These are phyloP conservation scores for Posidonia australis DNA, from an alignment of 106 monocot species.

Conservation along the genomic window DNA sequence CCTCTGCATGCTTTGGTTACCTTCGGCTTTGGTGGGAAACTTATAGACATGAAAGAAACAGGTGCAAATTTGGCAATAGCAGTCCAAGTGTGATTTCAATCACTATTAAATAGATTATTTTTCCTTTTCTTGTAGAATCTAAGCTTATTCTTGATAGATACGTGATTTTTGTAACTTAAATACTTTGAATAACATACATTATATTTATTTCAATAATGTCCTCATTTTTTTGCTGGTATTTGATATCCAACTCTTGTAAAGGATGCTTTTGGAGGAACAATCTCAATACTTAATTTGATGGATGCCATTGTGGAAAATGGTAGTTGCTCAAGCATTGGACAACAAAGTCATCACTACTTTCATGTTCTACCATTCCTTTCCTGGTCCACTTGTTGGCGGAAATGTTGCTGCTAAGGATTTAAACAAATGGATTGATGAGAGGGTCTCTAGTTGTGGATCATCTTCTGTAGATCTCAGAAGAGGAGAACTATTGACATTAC, in stretches of 20 bases:
- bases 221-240: not conserved
- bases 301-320: slow-evolving; percentile 38
- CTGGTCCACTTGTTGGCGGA: slow-evolving; percentile 94
- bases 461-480: slow-evolving; percentile 34
- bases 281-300: slow-evolving; percentile 56
- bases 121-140: not conserved
- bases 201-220: slow-evolving; percentile 1
- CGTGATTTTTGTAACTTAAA: no score
- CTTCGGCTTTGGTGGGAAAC: slow-evolving; percentile 98
- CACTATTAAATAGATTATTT: not conserved
- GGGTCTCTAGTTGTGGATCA: slow-evolving; percentile 40
- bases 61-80: slow-evolving; percentile 28
- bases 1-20: slow-evolving; percentile 78
- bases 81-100: slow-evolving; percentile 36
- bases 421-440: slow-evolving; percentile 95
- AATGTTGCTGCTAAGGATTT: slow-evolving; percentile 75
- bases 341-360: slow-evolving; percentile 35
- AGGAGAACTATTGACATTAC: slow-evolving; percentile 53
- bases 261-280: slow-evolving; percentile 25
- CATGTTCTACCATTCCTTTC: slow-evolving; percentile 70
- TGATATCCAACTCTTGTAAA: slow-evolving; percentile 9
- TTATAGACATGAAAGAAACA: slow-evolving; percentile 61
- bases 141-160: no score
- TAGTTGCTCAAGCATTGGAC: slow-evolving; percentile 14
- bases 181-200: no score